Evolutionary conservation across 805 yeast species (phyloP).

Genomic region (Monosporozyma unispora): DNA sequence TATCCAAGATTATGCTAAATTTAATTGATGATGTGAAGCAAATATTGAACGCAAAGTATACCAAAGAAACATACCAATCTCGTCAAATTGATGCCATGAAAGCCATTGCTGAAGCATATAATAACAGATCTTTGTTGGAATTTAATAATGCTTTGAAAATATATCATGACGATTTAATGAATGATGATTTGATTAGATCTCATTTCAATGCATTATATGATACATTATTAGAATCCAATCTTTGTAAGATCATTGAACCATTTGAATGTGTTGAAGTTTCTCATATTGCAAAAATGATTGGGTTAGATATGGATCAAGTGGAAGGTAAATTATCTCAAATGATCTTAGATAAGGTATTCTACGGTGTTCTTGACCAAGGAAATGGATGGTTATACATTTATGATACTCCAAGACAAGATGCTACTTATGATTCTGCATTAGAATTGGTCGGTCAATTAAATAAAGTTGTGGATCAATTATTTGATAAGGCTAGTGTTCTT

Average conservation of each 20-base stretch:
- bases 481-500: slow-evolving; percentile 84
- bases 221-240: slow-evolving; percentile 82
- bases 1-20: slow-evolving; percentile 89
- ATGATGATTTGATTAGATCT: slow-evolving; percentile 80
- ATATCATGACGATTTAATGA: slow-evolving; percentile 65
- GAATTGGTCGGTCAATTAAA: slow-evolving; percentile 83
- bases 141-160: slow-evolving; percentile 74
- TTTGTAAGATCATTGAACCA: slow-evolving; percentile 91
- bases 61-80: slow-evolving; percentile 58
- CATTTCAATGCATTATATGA: slow-evolving; percentile 92
- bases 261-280: slow-evolving; percentile 91
- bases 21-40: slow-evolving; percentile 76
- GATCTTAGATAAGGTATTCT: slow-evolving; percentile 92
- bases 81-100: slow-evolving; percentile 93
- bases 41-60: slow-evolving; percentile 65
- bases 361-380: slow-evolving; percentile 96
- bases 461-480: slow-evolving; percentile 77
- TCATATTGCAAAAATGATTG: slow-evolving; percentile 80
- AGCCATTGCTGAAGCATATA: slow-evolving; percentile 82
- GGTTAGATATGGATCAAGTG: slow-evolving; percentile 76
- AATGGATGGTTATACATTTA: slow-evolving; percentile 94
- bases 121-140: slow-evolving; percentile 82
- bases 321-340: slow-evolving; percentile 93
- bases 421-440: slow-evolving; percentile 78
- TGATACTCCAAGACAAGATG: slow-evolving; percentile 81